These are phyloP conservation scores for Clarireedia paspali DNA, from an alignment of 2,329 filamentous ascomycete species.

Conservation along the genomic window DNA sequence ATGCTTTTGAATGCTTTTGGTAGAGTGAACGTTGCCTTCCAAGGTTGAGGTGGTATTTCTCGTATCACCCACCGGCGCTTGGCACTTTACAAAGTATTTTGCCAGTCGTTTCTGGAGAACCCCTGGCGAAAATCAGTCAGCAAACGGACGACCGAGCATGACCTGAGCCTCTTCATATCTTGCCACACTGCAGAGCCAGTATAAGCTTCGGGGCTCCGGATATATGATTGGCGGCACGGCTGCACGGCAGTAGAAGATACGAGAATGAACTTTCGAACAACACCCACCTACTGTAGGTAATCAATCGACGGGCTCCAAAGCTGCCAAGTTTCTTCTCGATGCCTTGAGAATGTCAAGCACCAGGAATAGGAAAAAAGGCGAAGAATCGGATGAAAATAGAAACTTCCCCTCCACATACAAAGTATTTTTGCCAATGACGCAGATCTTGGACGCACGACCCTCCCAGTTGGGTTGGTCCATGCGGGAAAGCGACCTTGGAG, in stretches of 20 bases:
- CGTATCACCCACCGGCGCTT: neutral
- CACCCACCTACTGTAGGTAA: neutral
- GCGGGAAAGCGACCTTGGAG: neutral
- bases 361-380: too few species aligned
- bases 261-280: neutral
- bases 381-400: slow-evolving; percentile 1
- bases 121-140: neutral
- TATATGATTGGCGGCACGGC: neutral
- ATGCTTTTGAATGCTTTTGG: too few species aligned
- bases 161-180: too few species aligned
- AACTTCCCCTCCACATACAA: neutral
- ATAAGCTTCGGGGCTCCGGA: neutral
- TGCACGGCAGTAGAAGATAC: neutral
- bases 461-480: neutral
- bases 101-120: neutral
- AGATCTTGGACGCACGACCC: neutral
- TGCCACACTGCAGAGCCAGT: neutral
- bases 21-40: too few species aligned
- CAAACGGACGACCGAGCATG: neutral
- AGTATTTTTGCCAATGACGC: neutral
- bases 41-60: neutral
- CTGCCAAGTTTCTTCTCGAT: neutral
- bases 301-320: neutral
- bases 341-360: neutral
- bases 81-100: neutral